Base-by-base conservation (phyloP, 306 rosid genomes). In the Urtica urens region DNA sequence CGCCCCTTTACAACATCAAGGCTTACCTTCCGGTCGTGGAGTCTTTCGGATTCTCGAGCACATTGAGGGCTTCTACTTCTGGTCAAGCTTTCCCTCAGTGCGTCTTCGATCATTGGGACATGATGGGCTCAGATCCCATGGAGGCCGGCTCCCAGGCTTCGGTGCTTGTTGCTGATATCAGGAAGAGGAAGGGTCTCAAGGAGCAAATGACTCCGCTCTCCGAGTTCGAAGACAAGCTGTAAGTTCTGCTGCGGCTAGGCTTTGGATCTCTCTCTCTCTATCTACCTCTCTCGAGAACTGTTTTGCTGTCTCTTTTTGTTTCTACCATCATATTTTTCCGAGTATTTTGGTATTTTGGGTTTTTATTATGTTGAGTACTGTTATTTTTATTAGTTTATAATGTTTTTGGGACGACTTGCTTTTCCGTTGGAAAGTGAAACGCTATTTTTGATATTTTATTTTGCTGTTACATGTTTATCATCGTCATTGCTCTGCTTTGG, bases 131-230 rank as follows among this genome's bases (percentile, higher is more conserved):
- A 0, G 95, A 90, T 49, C 99, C 95, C 23, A 51, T 81, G 69
- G 99, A 90, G 43, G 0, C 78, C 27, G 87, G 87, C 0, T 67
- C 99, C 9, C 92, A 81, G 27, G 94, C 99, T 29, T 2, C 85
- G 0, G 20, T 7, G 5, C 74, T 82, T 41, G 93, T 85, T 1
- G 1, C 74, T 0, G 87, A 90, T 34, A 79, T 85, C 62, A 82
- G 95, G 1, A 90, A 77, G 82, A 90, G 97, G 77, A 90, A 85
- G 78, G 95, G 99, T 0, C 75, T 90, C 85, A 85, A 86, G 90
- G 85, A 76, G 56, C 85, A 81, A 62, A 78, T 78, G 80, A 86
- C 87, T 7, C 93, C 95, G 2, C 87, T 85, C 1, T 73, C 95
- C 0, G 93, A 85, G 29, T 81, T 13, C 6, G 93, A 80, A 62